Evolutionary conservation across 2,329 filamentous ascomycete species (phyloP), one percentile per base, ranked within the genome.

Genomic region (Chalaropsis thielavioides): DNA sequence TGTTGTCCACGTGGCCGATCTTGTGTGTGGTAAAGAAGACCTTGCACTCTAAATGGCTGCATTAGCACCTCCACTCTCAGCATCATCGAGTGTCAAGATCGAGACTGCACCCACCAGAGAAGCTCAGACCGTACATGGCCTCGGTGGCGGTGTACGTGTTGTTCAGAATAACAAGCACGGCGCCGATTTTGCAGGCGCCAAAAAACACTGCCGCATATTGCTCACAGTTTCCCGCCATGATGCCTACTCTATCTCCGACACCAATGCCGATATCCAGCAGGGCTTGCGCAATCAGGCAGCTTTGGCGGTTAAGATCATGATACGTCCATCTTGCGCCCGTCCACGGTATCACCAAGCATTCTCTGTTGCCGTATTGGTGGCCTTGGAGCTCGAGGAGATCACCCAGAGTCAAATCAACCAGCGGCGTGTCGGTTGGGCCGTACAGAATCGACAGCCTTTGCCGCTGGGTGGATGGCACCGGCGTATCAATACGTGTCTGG

Each of bases 131-230:
- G 73, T 88, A 87, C 72, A 84, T 80, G 60, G 87, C 84, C 74
- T 92, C 88, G 0, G 81, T 82, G 1, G 85, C 80, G 0, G 88
- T 92, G 72, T 92, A 92, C 0, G 88, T 92, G 75, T 90, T 92
- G 76, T 92, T 92, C 69, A 92, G 76, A 56, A 91, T 89, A 35
- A 91, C 88, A 63, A 91, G 77, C 58, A 87, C 84, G 59, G 81
- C 84, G 10, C 86, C 85, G 19, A 88, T 80, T 59, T 83, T 79
- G 49, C 85, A 83, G 11, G 84, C 85, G 2, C 86, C 87, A 69
- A 90, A 90, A 77, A 90, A 89, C 17, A 90, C 80, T 2, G 86
- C 80, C 38, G 88, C 75, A 84, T 92, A 92, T 82, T 95, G 80
- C 81, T 95, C 76, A 79, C 91, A 77, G 82, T 95, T 76, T 77